Base-by-base conservation (phyloP, 768 basidiomycete genomes). In the Boletales sp. region DNA sequence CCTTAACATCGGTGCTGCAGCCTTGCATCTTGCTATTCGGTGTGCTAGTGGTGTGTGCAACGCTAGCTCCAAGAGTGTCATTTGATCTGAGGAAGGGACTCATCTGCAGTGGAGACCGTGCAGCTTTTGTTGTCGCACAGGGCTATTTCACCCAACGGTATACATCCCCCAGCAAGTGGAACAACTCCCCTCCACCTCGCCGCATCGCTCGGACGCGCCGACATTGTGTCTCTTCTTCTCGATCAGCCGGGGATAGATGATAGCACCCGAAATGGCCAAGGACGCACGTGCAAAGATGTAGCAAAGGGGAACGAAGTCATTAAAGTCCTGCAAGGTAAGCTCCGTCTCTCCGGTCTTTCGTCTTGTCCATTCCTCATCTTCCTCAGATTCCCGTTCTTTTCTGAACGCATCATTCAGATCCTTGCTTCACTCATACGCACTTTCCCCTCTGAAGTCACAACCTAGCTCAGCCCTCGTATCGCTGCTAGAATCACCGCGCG, bases 181-280 rank as follows among this genome's bases (percentile, higher is more conserved):
- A 76, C 74, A 5, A 90, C 87, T 0, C 83, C 91, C 0, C 74
- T 93, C 0, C 81, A 84, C 75, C 63, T 94, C 67, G 77, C 84
- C 2, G 84, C 88, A 0, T 81, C 84, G 0, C 73, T 92, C 1
- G 88, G 85, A 4, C 74, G 90, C 21, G 67, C 76, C 4, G 90
- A 91, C 49, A 75, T 90, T 31, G 84, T 95, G 10, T 74, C 76
- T 41, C 65, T 94, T 11, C 72, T 97, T 3, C 75, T 97, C 2
- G 86, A 87, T 46, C 87, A 94, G 57, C 83, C 87, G 0, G 77
- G 69, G 2, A 83, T 94, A 37, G 85, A 97, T 60, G 94, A 96
- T 56, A 86, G 83, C 2, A 60, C 84, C 11, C 68, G 81, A 5
- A 89, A 96, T 60, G 65, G 57, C 5, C 74, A 84, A 10, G 88